Base-by-base conservation (phyloP, 805 yeast species). In the Zygosaccharomyces lentus region DNA sequence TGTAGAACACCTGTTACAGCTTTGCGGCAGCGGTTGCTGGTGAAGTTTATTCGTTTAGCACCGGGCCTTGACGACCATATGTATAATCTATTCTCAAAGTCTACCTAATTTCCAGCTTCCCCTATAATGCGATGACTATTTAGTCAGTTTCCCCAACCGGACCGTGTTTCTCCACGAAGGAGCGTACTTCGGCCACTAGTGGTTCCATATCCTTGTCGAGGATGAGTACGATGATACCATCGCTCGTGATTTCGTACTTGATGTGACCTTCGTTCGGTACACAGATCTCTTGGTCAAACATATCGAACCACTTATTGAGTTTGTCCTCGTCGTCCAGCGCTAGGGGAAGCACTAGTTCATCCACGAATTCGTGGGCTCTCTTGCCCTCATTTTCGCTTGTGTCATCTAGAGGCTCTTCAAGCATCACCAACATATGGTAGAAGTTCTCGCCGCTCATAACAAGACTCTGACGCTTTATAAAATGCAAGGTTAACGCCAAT, bases 211-310 rank as follows among this genome's bases (percentile, higher is more conserved):
- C 56, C 38, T 64, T 55, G 41, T 61, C 66, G 10, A 66, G 46
- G 26, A 66, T 52, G 21, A 66, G 46, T 1, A 66, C 61, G 31
- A 66, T 64, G 29, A 66, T 46, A 24, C 70, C 70, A 48, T 66
- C 70, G 45, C 68, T 66, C 26, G 62, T 66, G 38, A 66, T 66
- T 45, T 66, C 70, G 45, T 66, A 66, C 34, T 66, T 66, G 34
- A 66, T 63, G 51, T 62, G 64, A 9, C 69, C 68, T 47, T 66
- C 70, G 41, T 66, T 65, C 41, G 68, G 68, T 54, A 66, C 65
- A 46, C 67, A 66, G 17, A 66, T 62, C 23, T 59, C 57, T 32
- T 56, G 64, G 50, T 62, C 72, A 53, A 68, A 58, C 42, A 58
- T 62, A 49, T 65, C 69, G 50, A 66, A 66, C 68, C 69, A 65